Conservation (phyloP, 108 stramenopile species). For the Cyclotella cryptica region DNA sequence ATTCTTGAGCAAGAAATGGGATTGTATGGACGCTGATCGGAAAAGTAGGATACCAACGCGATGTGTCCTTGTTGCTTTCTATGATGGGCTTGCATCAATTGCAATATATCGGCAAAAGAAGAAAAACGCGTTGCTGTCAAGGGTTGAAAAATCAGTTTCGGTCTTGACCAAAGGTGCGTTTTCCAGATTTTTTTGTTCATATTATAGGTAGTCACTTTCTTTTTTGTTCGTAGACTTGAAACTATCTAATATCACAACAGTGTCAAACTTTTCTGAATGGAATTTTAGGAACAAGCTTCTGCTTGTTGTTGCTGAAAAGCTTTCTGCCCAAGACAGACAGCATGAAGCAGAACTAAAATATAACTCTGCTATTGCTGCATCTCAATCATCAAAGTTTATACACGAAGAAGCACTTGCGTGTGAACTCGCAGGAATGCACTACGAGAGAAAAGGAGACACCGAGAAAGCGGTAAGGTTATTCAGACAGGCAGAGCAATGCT, state of each 20-base stretch:
- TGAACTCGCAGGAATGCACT: too few species aligned
- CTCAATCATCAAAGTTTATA: constrained; percentile 24
- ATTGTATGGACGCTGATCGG: not conserved
- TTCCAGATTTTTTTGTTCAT: not conserved
- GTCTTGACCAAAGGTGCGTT: not conserved
- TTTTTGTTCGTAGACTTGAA: not conserved
- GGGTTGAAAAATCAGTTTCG: not conserved
- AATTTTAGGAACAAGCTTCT: constrained; percentile 13
- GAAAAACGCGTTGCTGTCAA: not conserved
- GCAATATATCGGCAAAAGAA: constrained; percentile 2
- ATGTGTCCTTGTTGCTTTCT: not conserved
- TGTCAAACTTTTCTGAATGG: constrained; percentile 1
- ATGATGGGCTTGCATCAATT: constrained; percentile 1
- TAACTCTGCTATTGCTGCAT: constrained; percentile 19
- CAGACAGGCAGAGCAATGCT: constrained; percentile 33
- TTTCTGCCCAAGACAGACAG: constrained; percentile 12
- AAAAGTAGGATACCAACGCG: not conserved
- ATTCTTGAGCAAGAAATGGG: constrained; percentile 9
- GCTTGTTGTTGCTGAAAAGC: constrained; percentile 28
- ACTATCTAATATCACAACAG: not conserved
- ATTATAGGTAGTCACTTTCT: not conserved
- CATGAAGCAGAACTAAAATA: constrained; percentile 21
- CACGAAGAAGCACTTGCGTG: constrained; percentile 48
- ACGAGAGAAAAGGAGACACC: constrained; percentile 17
- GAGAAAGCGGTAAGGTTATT: constrained; percentile 16